These are phyloP conservation scores for Pneumocystis oryctolagi DNA, from an alignment of 1,139 yeast species.

Conservation along the genomic window DNA sequence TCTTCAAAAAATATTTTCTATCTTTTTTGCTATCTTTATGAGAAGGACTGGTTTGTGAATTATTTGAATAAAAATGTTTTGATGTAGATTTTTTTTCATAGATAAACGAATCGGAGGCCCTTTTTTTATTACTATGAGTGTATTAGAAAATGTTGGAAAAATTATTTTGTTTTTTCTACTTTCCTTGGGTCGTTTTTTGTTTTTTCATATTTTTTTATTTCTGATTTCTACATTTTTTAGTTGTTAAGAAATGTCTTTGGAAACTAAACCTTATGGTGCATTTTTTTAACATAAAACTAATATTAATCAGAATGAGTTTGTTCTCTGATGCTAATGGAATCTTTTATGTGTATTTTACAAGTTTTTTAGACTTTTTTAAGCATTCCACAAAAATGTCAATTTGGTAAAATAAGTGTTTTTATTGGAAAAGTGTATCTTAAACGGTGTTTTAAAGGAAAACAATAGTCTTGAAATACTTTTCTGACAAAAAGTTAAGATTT, in stretches of 20 bases:
- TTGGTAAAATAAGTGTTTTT: neutral
- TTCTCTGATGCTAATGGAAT: neutral
- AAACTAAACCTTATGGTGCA: neutral
- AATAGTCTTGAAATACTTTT: neutral
- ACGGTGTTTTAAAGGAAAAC: too few species aligned
- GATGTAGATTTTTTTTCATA: neutral
- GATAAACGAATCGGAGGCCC: neutral
- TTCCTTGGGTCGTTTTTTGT: neutral
- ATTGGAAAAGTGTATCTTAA: neutral
- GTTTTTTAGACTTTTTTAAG: neutral
- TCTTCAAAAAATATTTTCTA: neutral
- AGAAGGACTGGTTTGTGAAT: neutral
- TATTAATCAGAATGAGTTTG: neutral
- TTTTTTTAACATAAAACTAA: neutral
- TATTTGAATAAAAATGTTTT: neutral
- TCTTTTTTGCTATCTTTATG: neutral
- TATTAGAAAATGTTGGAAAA: neutral
- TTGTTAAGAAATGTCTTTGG: neutral
- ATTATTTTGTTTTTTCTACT: neutral
- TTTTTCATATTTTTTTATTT: neutral
- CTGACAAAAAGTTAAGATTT: neutral
- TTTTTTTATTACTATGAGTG: neutral
- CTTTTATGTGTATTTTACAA: neutral
- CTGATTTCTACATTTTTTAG: neutral
- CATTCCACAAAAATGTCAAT: neutral